Percentiles rank a stretch among this genome's conserved stretches.
Evolutionary conservation across 2,329 filamentous ascomycete genomes (phyloP).

Genomic region (Alternaria solani): DNA sequence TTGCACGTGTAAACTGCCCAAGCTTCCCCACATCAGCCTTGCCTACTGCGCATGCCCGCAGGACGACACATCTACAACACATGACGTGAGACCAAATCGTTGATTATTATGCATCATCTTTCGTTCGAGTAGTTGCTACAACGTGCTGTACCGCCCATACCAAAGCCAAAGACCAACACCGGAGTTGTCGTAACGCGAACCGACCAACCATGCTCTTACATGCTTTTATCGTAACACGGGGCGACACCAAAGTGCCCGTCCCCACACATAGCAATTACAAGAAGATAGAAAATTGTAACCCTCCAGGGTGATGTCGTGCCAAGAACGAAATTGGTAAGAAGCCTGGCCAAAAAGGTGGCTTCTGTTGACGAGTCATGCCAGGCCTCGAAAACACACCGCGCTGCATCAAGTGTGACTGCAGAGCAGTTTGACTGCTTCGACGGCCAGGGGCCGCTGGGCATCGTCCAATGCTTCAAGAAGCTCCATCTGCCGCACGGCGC

Average conservation of each 20-base stretch:
- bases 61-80: not conserved
- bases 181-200: slow-evolving; percentile 15
- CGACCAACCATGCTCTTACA: slow-evolving; percentile 27
- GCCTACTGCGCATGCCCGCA: not conserved
- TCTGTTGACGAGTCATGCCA: slow-evolving; percentile 3
- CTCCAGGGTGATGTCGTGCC: slow-evolving; percentile 9
- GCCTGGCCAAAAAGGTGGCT: slow-evolving; percentile 8
- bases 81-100: not conserved
- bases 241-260: slow-evolving; percentile 13
- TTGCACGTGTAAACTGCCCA: slow-evolving; percentile 10
- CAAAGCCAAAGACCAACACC: slow-evolving; percentile 23
- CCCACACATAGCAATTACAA: slow-evolving; percentile 34
- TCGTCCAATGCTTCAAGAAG: not conserved
- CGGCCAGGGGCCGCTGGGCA: not conserved
- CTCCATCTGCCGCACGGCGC: slow-evolving; percentile 2
- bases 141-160: slow-evolving; percentile 9
- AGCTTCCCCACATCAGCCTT: slow-evolving; percentile 9
- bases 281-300: slow-evolving; percentile 24
- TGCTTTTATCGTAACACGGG: slow-evolving; percentile 34
- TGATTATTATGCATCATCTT: slow-evolving; percentile 22
- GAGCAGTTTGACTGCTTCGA: not conserved
- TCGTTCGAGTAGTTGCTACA: slow-evolving; percentile 14
- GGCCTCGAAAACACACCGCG: not conserved
- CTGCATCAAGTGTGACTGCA: not conserved
- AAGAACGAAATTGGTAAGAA: slow-evolving; percentile 14